Percentiles rank a stretch among this genome's conserved stretches.
phyloP scores from a whole-genome alignment of 306 rosid genomes.

The Macrotyloma uniflorum region DNA sequence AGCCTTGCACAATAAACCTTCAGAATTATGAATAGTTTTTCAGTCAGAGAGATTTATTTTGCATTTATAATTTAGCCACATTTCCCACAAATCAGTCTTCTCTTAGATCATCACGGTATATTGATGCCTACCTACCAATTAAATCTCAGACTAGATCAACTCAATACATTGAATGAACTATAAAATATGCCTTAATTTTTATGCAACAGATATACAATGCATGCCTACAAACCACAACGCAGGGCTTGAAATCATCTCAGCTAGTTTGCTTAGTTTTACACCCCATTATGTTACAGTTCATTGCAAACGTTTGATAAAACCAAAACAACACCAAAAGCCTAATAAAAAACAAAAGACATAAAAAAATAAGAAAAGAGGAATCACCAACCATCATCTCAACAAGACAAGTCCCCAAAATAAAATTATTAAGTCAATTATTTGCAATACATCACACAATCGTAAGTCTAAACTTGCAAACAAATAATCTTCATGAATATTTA shows the following conservation, averaged over 20 bases:
- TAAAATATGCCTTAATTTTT: no score
- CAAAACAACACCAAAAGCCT: no score
- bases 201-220: no score
- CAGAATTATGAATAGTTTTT: neutral
- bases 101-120: neutral
- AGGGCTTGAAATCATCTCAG: neutral
- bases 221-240: neutral
- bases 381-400: neutral
- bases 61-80: no score
- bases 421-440: neutral
- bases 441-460: constrained; percentile 5
- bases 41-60: no score
- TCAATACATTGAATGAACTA: neutral
- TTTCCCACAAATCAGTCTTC: neutral
- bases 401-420: neutral
- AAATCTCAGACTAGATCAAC: neutral
- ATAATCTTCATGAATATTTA: neutral
- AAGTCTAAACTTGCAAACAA: constrained; percentile 24
- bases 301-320: neutral
- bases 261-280: neutral
- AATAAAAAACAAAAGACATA: no score
- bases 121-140: neutral
- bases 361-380: neutral
- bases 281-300: neutral
- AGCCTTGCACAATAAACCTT: neutral